Percentiles rank a stretch among this genome's conserved stretches.
Conservation (phyloP, 495 filamentous ascomycete genomes). For the Trichoderma gamsii region DNA sequence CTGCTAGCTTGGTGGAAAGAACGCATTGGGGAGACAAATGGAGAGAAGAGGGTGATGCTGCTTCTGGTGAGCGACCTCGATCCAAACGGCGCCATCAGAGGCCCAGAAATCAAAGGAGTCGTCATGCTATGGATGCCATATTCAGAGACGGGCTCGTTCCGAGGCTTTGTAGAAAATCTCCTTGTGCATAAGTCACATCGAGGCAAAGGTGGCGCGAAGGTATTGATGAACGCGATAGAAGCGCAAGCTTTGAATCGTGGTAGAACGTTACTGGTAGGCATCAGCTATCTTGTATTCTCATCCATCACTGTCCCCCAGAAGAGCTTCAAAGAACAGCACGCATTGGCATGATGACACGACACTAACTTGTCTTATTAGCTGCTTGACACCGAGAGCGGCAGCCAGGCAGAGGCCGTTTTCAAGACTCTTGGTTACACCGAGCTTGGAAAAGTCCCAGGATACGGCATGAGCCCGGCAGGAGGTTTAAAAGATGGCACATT, state of each 20-base stretch:
- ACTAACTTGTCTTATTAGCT: conserved; percentile 22
- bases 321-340: not conserved
- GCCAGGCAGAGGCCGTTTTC: conserved; percentile 31
- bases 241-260: conserved; percentile 31
- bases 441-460: conserved; percentile 33
- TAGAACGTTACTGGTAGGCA: conserved; percentile 31
- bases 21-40: conserved; percentile 29
- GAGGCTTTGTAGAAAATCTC: conserved; percentile 35
- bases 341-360: not conserved
- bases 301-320: not conserved
- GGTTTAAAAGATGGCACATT: conserved; percentile 32
- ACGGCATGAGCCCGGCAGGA: conserved; percentile 25
- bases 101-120: conserved; percentile 32
- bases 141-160: conserved; percentile 32
- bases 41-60: conserved; percentile 30
- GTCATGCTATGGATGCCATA: conserved; percentile 33
- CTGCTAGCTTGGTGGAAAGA: conserved; percentile 37
- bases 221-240: conserved; percentile 32
- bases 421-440: conserved; percentile 32
- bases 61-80: conserved; percentile 27
- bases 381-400: conserved; percentile 31
- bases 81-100: conserved; percentile 24
- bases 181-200: conserved; percentile 30
- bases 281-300: not conserved
- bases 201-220: conserved; percentile 27